Conservation (phyloP, 768 basidiomycete genomes). For the Hypholoma sublateritium region DNA sequence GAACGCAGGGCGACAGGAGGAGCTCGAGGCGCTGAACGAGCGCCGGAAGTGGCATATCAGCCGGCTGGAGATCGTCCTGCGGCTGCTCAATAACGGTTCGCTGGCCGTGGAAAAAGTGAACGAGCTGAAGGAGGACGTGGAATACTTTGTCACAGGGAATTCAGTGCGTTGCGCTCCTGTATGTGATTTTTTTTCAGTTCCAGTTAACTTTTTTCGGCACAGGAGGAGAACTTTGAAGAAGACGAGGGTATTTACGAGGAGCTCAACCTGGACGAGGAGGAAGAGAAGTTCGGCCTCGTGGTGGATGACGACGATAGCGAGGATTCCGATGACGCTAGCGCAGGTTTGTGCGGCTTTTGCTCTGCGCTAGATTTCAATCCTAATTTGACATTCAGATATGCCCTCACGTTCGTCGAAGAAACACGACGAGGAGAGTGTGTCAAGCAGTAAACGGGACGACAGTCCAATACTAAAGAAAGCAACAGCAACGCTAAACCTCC, state of each 20-base stretch:
- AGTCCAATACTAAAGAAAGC: slow-evolving; percentile 84
- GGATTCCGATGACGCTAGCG: slow-evolving; percentile 71
- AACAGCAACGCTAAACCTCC: slow-evolving; percentile 54
- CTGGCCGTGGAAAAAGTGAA: slow-evolving; percentile 79
- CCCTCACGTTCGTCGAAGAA: slow-evolving; percentile 74
- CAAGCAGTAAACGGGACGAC: slow-evolving; percentile 74
- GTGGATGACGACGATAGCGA: slow-evolving; percentile 79
- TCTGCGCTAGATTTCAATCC: not conserved
- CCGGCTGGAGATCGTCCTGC: slow-evolving; percentile 89
- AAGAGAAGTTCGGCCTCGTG: slow-evolving; percentile 85
- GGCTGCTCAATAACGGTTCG: slow-evolving; percentile 92
- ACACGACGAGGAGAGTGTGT: slow-evolving; percentile 75
- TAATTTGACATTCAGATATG: slow-evolving; percentile 39
- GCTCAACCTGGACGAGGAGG: slow-evolving; percentile 94
- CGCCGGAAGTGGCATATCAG: slow-evolving; percentile 94
- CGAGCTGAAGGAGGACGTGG: slow-evolving; percentile 88
- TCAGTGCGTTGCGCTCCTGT: slow-evolving; percentile 54
- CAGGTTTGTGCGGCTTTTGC: slow-evolving; percentile 45
- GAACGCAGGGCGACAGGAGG: slow-evolving; percentile 70
- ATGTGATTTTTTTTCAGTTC: not conserved
- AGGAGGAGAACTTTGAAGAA: slow-evolving; percentile 98
- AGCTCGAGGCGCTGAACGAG: slow-evolving; percentile 88
- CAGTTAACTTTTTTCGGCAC: slow-evolving; percentile 7
- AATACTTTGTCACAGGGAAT: slow-evolving; percentile 95
- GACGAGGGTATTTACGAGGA: slow-evolving; percentile 98